Percentiles rank a stretch among this genome's conserved stretches.
Conservation (phyloP, 257 asterid genomes). For the Cinchona pubescens region DNA sequence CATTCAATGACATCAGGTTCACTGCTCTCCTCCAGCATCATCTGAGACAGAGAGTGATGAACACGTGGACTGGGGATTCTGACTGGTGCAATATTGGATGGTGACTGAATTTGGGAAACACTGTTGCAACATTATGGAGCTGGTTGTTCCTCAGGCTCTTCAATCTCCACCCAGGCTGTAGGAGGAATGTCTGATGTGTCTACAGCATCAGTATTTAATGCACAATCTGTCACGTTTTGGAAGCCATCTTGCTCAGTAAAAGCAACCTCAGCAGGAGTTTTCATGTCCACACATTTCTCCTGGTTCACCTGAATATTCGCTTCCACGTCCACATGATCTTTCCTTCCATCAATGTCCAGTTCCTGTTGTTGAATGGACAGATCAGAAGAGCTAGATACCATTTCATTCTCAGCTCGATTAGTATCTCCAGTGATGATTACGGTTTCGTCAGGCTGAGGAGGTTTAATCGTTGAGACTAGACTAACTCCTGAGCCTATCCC, state of each 20-base stretch:
- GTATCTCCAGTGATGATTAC: constrained; percentile 31
- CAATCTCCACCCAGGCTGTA: constrained; percentile 87
- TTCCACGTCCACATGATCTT: constrained; percentile 25
- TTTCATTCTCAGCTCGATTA: constrained; percentile 41
- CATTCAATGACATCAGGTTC: constrained; percentile 79
- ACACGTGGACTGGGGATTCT: constrained; percentile 72
- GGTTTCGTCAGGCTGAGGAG: constrained; percentile 46
- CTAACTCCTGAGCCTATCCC: constrained; percentile 47
- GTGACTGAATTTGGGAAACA: constrained; percentile 40
- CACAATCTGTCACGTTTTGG: constrained; percentile 33
- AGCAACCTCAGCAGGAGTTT: constrained; percentile 35
- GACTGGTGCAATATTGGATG: constrained; percentile 40
- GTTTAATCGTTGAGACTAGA: constrained; percentile 47
- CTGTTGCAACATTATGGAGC: constrained; percentile 31
- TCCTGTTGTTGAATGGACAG: constrained; percentile 44
- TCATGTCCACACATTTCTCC: constrained; percentile 40
- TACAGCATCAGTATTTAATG: constrained; percentile 41
- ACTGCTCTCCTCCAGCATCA: constrained; percentile 91
- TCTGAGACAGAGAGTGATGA: constrained; percentile 95
- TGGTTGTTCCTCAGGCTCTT: constrained; percentile 62
- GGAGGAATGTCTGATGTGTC: constrained; percentile 82
- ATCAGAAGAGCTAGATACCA: constrained; percentile 38
- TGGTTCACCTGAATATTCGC: constrained; percentile 29
- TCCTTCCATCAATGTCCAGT: constrained; percentile 28
- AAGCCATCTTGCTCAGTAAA: constrained; percentile 18